A percentile compares a stretch with the other conserved stretches of the same genome.
These are phyloP conservation scores for Ustilaginoidea virens DNA, from an alignment of 2,329 filamentous ascomycete genomes.

Conservation along the genomic window DNA sequence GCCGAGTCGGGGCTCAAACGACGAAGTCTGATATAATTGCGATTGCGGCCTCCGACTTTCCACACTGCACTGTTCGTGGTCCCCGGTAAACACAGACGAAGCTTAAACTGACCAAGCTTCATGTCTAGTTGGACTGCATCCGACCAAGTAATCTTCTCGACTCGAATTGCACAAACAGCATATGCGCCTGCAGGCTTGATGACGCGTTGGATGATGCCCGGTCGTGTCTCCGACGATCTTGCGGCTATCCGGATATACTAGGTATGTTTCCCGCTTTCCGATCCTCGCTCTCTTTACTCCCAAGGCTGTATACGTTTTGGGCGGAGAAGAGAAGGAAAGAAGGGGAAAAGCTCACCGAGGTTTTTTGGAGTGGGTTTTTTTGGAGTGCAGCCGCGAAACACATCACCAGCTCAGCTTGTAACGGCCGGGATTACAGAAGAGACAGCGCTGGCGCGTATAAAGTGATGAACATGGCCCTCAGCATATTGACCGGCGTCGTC, in stretches of 20 bases:
- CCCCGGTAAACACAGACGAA: neutral
- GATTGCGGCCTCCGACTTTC: constrained; percentile 1
- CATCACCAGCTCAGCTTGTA: constrained; percentile 2
- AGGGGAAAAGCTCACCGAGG: neutral
- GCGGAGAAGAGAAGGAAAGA: neutral
- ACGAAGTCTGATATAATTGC: neutral
- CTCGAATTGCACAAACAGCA: neutral
- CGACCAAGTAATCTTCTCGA: neutral
- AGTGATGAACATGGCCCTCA: constrained; percentile 1
- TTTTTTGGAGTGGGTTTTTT: no score
- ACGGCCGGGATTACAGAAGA: neutral
- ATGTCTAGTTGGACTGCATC: constrained; percentile 1
- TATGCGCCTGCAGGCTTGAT: constrained; percentile 3
- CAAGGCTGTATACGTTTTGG: no score
- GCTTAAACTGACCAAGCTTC: neutral
- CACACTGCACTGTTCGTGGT: constrained; percentile 2
- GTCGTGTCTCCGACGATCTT: neutral
- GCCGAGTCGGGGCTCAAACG: neutral
- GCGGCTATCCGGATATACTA: constrained; percentile 1
- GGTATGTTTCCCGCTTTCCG: neutral
- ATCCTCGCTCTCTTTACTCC: neutral
- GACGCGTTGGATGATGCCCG: constrained; percentile 1
- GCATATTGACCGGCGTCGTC: constrained; percentile 19
- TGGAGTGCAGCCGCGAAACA: constrained; percentile 1
- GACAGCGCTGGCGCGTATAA: constrained; percentile 1